Evolutionary conservation across 176 grass and related monocot genomes (phyloP).

Genomic region (Oryza coarctata): DNA sequence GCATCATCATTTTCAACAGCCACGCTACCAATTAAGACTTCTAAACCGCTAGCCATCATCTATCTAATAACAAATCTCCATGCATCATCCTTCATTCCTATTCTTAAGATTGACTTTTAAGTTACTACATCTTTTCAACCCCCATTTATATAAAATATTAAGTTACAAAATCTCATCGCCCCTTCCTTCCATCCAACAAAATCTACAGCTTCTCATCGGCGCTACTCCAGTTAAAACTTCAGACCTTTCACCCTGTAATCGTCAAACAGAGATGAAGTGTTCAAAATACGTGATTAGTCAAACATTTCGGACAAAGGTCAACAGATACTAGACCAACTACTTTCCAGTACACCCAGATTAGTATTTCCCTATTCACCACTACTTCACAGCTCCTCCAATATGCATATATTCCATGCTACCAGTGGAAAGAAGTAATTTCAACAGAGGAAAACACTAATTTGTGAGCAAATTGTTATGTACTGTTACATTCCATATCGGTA

Average conservation of each 20-base stretch:
- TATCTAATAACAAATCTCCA: background rate
- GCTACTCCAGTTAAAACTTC: background rate
- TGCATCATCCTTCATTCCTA: background rate
- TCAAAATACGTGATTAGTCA: background rate
- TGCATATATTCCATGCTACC: background rate
- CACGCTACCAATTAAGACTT: background rate
- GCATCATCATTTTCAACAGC: background rate
- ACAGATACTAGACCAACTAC: background rate
- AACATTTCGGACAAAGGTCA: background rate
- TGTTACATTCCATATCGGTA: background rate
- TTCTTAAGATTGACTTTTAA: background rate
- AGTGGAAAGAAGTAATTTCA: background rate
- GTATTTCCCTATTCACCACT: background rate
- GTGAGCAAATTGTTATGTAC: background rate
- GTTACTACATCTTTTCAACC: background rate
- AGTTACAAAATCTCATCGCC: background rate
- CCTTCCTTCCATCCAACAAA: background rate
- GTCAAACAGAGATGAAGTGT: background rate
- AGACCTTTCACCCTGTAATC: conserved; percentile 3
- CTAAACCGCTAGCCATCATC: background rate
- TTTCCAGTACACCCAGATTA: background rate
- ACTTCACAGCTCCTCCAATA: background rate
- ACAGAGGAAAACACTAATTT: background rate
- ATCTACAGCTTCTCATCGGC: background rate
- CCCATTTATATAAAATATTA: background rate